A percentile compares a stretch with the other conserved stretches of the same genome.
These are phyloP conservation scores for Pseudozyma flocculosa DNA, from an alignment of 1,284 basidiomycete genomes.

Conservation along the genomic window DNA sequence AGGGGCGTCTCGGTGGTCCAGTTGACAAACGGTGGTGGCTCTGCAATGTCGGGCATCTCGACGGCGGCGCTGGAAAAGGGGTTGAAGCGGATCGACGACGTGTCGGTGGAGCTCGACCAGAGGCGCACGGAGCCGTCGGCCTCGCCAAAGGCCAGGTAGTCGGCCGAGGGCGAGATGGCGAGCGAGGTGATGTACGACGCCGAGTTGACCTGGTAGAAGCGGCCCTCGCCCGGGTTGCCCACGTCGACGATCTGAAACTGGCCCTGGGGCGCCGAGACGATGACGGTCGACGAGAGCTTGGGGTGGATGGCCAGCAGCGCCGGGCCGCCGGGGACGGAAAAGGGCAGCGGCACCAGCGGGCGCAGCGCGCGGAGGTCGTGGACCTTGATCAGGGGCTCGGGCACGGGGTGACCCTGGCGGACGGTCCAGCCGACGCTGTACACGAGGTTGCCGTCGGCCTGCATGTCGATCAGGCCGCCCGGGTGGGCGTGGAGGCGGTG, in stretches of 20 bases:
- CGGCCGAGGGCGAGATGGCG: constrained; percentile 79
- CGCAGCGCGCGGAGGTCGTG: constrained; percentile 84
- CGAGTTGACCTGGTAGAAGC: constrained; percentile 69
- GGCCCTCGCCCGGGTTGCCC: constrained; percentile 67
- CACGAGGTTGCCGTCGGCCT: constrained; percentile 52
- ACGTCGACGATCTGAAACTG: constrained; percentile 87
- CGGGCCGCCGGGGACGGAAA: constrained; percentile 73
- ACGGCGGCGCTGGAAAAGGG: constrained; percentile 79
- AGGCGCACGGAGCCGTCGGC: constrained; percentile 82
- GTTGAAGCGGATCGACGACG: constrained; percentile 70
- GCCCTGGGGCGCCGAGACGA: constrained; percentile 79
- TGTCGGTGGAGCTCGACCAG: constrained; percentile 66
- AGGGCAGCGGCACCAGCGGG: constrained; percentile 77
- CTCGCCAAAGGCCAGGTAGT: constrained; percentile 90
- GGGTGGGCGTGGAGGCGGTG: constrained; percentile 54
- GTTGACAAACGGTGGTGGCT: constrained; percentile 68
- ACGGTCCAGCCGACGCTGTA: constrained; percentile 57
- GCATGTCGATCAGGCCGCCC: constrained; percentile 56
- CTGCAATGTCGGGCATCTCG: constrained; percentile 78
- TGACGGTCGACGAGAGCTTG: constrained; percentile 73
- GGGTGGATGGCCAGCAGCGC: constrained; percentile 83
- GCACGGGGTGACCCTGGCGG: constrained; percentile 77
- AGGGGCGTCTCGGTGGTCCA: constrained; percentile 87
- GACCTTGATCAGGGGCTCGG: constrained; percentile 88
- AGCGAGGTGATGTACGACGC: constrained; percentile 76